Percentiles rank a stretch among this genome's conserved stretches.
Evolutionary conservation across 148 eudicot genomes (phyloP).

Genomic region (Spergularia bocconei): DNA sequence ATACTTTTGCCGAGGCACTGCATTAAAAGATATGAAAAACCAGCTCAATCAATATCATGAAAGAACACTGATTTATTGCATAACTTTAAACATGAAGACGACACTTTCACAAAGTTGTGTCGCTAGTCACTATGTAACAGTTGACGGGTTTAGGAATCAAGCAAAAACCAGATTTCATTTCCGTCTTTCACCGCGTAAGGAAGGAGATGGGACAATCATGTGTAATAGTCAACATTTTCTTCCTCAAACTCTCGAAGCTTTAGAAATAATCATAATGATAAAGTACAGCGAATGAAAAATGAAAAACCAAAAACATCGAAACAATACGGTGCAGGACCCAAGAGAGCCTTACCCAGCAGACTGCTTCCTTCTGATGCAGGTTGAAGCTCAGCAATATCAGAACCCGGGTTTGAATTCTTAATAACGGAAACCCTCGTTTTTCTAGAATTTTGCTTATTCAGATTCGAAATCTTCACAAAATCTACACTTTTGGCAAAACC

Average conservation of each 20-base stretch:
- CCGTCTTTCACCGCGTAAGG: no score
- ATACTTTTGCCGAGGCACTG: constrained; percentile 94
- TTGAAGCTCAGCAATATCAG: constrained; percentile 82
- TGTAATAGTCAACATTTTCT: no score
- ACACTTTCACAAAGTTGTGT: not conserved
- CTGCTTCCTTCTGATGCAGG: constrained; percentile 88
- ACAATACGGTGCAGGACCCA: not conserved
- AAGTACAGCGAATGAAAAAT: not conserved
- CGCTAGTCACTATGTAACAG: not conserved
- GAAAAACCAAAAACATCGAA: no score
- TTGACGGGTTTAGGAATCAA: not conserved
- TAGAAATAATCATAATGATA: not conserved
- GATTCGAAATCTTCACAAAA: constrained; percentile 57
- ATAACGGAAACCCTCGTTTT: constrained; percentile 49
- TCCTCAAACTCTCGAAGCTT: no score
- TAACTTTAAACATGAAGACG: not conserved
- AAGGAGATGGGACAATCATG: no score
- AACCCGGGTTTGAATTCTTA: constrained; percentile 62
- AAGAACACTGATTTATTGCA: not conserved
- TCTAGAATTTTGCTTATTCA: constrained; percentile 45
- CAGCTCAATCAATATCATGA: not conserved
- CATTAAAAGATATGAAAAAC: constrained; percentile 11
- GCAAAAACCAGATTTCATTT: no score
- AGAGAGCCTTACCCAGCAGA: constrained; percentile 56
- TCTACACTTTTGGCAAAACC: constrained; percentile 60